A percentile compares a stretch with the other conserved stretches of the same genome.
These are phyloP conservation scores for Phytopythium cucurbitacearum DNA, from an alignment of 352 stramenopile species.

Conservation along the genomic window DNA sequence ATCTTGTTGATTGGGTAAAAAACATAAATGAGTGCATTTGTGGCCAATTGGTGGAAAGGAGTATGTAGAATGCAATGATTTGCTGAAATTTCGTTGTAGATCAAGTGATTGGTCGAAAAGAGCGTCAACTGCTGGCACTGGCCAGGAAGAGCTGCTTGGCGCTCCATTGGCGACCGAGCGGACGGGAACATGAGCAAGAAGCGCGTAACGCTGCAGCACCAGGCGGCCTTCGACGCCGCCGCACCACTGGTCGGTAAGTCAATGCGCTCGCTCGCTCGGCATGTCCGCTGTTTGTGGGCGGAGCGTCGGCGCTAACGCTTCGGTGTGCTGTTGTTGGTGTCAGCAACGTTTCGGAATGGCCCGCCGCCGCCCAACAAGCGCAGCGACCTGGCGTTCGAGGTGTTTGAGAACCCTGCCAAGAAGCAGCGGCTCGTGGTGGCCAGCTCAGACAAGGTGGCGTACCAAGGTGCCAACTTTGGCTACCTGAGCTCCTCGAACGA, in stretches of 20 bases:
- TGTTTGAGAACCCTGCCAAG: conserved; percentile 78
- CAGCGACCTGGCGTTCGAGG: conserved; percentile 64
- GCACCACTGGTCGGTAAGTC: conserved; percentile 58
- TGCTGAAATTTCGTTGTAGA: conserved; percentile 1
- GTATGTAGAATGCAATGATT: conserved; percentile 9
- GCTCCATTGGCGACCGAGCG: conserved; percentile 6
- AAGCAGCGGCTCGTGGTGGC: conserved; percentile 79
- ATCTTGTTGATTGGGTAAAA: background rate
- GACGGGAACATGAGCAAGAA: conserved; percentile 45
- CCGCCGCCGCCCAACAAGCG: conserved; percentile 51
- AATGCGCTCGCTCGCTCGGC: background rate
- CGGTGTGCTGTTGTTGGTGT: background rate
- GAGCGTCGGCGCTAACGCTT: background rate
- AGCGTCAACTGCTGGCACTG: conserved; percentile 9
- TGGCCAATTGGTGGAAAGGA: no score
- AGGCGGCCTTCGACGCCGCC: conserved; percentile 47
- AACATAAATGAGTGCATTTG: no score
- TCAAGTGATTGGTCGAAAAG: conserved; percentile 7
- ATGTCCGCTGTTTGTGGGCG: background rate
- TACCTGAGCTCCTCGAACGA: conserved; percentile 72
- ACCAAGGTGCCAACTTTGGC: conserved; percentile 84
- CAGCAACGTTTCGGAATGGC: conserved; percentile 81
- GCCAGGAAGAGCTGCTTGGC: conserved; percentile 21
- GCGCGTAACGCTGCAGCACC: conserved; percentile 59
- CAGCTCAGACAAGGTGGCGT: conserved; percentile 75